These are phyloP conservation scores for Anisodus tanguticus DNA, from an alignment of 257 asterid species.

Conservation along the genomic window DNA sequence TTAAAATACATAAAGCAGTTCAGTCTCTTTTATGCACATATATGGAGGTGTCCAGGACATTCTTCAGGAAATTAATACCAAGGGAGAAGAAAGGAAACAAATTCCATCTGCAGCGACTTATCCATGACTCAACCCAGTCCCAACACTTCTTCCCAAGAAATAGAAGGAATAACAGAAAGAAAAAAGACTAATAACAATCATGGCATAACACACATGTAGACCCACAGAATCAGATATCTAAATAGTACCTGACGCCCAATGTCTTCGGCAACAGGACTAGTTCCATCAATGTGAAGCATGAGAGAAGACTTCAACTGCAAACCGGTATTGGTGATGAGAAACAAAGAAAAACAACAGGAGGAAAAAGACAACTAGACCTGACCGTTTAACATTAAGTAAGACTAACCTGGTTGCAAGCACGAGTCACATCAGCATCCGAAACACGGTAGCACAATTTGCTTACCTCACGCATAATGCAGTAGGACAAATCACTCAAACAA, in stretches of 20 bases:
- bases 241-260: conserved; percentile 91
- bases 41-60: background rate
- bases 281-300: conserved; percentile 92
- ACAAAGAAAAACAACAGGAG: background rate
- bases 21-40: background rate
- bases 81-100: background rate
- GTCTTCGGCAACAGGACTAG: conserved; percentile 92
- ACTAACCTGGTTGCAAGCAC: conserved; percentile 85
- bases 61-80: background rate
- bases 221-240: background rate
- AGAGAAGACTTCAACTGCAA: conserved; percentile 88
- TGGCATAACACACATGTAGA: background rate
- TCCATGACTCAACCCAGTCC: background rate
- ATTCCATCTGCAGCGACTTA: background rate
- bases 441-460: conserved; percentile 73
- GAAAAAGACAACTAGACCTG: background rate
- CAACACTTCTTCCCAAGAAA: background rate
- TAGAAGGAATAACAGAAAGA: background rate
- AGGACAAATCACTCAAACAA: conserved; percentile 77
- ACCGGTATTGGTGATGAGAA: conserved; percentile 1
- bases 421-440: conserved; percentile 71
- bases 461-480: conserved; percentile 70
- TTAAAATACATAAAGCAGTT: conserved; percentile 5
- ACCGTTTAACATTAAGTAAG: background rate
- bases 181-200: background rate